A percentile compares a stretch with the other conserved stretches of the same genome.
These are phyloP conservation scores for Gossypium stocksii DNA, from an alignment of 345 rosid genomes.

Conservation along the genomic window DNA sequence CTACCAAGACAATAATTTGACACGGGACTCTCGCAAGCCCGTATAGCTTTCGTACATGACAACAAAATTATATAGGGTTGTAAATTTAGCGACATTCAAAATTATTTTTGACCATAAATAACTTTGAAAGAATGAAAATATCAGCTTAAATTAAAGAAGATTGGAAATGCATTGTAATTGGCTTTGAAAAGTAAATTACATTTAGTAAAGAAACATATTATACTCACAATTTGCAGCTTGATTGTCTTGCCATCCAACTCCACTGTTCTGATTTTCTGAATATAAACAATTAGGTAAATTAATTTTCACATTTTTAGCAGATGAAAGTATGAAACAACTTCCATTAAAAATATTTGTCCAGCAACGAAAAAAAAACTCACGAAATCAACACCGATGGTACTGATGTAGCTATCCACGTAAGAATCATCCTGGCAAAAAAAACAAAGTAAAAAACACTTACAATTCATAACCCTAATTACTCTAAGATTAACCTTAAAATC, in stretches of 20 bases:
- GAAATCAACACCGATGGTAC: slow-evolving; percentile 87
- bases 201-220: neutral
- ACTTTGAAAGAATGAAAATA: neutral
- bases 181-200: neutral
- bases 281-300: neutral
- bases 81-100: neutral
- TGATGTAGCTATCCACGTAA: slow-evolving; percentile 77
- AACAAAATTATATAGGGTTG: neutral
- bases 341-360: neutral
- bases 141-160: neutral
- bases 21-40: neutral
- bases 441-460: neutral
- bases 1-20: neutral
- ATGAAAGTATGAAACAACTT: slow-evolving; percentile 6
- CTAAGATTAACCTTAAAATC: neutral
- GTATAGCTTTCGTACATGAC: neutral
- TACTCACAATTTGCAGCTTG: slow-evolving; percentile 69
- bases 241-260: slow-evolving; percentile 78
- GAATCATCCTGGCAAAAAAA: slow-evolving; percentile 62
- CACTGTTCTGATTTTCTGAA: slow-evolving; percentile 72
- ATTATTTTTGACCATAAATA: neutral
- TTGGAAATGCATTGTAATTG: neutral
- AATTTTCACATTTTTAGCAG: neutral
- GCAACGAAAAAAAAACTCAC: slow-evolving; percentile 34
- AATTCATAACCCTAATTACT: slow-evolving; percentile 7